phyloP scores from a whole-genome alignment of 2,329 filamentous ascomycete species.

The Fusarium agapanthi region DNA sequence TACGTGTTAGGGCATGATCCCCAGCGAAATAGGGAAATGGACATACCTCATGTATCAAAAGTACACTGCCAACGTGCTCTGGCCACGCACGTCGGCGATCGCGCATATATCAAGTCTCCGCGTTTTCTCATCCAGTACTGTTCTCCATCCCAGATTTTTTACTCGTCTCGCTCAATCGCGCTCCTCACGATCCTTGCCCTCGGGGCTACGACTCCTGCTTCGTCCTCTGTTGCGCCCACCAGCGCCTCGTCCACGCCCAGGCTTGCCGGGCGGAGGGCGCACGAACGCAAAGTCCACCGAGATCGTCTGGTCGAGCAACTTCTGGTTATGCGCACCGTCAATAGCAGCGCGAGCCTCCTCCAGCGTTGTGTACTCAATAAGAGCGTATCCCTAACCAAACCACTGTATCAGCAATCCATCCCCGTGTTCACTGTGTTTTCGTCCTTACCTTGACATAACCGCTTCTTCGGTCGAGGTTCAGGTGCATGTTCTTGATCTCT shows the following conservation, averaged over 20 bases:
- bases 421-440: not conserved
- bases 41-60: conserved; percentile 41
- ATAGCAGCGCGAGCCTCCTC: conserved; percentile 84
- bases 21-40: not conserved
- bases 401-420: not conserved
- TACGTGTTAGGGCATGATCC: not conserved
- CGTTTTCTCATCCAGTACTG: not conserved
- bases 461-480: conserved; percentile 83
- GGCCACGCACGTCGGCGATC: conserved; percentile 39
- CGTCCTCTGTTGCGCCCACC: conserved; percentile 55
- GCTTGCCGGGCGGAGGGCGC: conserved; percentile 71
- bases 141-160: not conserved
- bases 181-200: conserved; percentile 50
- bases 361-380: conserved; percentile 85
- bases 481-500: conserved; percentile 86
- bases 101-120: not conserved
- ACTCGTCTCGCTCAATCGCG: conserved; percentile 35
- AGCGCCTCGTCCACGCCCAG: conserved; percentile 49
- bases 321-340: conserved; percentile 78
- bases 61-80: conserved; percentile 43
- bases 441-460: conserved; percentile 81
- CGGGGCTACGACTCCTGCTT: conserved; percentile 61
- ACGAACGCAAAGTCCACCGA: conserved; percentile 88
- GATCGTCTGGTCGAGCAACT: conserved; percentile 83
- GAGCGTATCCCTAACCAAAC: conserved; percentile 73